These are phyloP conservation scores for Acanthamoeba royreba DNA, from an alignment of 208 protist species.

Conservation along the genomic window DNA sequence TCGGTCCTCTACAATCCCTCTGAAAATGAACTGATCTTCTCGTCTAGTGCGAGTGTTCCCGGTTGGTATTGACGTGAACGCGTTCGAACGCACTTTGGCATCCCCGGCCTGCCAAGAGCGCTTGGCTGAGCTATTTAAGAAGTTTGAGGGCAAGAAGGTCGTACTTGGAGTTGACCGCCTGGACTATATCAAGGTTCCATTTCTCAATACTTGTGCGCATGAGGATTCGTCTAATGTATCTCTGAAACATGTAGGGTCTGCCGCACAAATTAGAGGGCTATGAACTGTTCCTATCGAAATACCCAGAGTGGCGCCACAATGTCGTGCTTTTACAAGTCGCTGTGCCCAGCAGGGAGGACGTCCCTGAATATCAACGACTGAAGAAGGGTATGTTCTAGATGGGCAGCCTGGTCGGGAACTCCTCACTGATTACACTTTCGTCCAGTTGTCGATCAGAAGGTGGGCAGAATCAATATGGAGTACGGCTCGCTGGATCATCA, in stretches of 20 bases:
- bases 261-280: slow-evolving; percentile 80
- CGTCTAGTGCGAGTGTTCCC: slow-evolving; percentile 67
- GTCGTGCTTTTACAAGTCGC: slow-evolving; percentile 81
- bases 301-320: slow-evolving; percentile 70
- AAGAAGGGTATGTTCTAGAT: background rate
- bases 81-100: slow-evolving; percentile 53
- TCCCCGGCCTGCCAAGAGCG: slow-evolving; percentile 22
- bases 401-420: background rate
- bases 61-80: slow-evolving; percentile 74
- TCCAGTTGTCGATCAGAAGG: slow-evolving; percentile 72
- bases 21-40: no score
- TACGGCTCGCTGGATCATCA: slow-evolving; percentile 75
- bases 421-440: background rate
- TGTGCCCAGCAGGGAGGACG: slow-evolving; percentile 80
- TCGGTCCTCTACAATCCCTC: background rate
- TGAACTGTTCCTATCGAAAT: slow-evolving; percentile 70
- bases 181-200: slow-evolving; percentile 81
- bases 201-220: background rate
- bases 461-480: slow-evolving; percentile 82
- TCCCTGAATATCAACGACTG: slow-evolving; percentile 81
- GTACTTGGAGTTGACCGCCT: slow-evolving; percentile 83
- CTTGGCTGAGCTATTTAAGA: slow-evolving; percentile 56
- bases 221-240: background rate
- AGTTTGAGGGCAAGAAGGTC: slow-evolving; percentile 74
- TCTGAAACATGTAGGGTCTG: slow-evolving; percentile 59